Conservation (phyloP, 202 grass and related monocot species). For the Setaria italica region DNA sequence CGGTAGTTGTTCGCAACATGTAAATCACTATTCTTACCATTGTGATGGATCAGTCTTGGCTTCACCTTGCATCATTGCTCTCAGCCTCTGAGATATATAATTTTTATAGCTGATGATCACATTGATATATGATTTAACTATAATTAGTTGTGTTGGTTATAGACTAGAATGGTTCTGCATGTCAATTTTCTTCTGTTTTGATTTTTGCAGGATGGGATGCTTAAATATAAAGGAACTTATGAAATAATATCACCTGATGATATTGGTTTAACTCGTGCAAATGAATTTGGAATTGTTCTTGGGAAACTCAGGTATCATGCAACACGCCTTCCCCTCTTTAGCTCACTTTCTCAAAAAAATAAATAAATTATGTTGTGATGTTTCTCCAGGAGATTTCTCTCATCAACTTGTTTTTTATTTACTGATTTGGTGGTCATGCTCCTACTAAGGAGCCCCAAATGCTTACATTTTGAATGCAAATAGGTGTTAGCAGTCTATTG, state of each 20-base stretch:
- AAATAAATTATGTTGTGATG: neutral
- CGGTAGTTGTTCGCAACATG: neutral
- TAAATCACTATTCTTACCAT: neutral
- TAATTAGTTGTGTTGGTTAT: neutral
- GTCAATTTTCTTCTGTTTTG: constrained; percentile 15
- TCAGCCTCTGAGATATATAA: neutral
- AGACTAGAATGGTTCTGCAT: neutral
- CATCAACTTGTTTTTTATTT: neutral
- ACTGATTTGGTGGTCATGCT: neutral
- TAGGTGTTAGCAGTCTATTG: neutral
- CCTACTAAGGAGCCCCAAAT: constrained; percentile 6
- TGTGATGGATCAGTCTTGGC: neutral
- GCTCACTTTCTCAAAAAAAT: neutral
- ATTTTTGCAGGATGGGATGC: constrained; percentile 91
- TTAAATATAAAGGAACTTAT: constrained; percentile 97
- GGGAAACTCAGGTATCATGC: constrained; percentile 91
- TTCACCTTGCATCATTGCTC: neutral
- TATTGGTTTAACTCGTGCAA: constrained; percentile 89
- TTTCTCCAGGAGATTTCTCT: neutral
- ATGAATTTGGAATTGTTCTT: constrained; percentile 96
- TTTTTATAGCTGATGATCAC: neutral
- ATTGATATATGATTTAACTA: constrained; percentile 6
- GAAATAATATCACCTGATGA: constrained; percentile 99
- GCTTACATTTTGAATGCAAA: constrained; percentile 5
- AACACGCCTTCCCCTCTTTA: neutral